phyloP scores from a whole-genome alignment of 495 filamentous ascomycete genomes.

The Xylaria grammica region DNA sequence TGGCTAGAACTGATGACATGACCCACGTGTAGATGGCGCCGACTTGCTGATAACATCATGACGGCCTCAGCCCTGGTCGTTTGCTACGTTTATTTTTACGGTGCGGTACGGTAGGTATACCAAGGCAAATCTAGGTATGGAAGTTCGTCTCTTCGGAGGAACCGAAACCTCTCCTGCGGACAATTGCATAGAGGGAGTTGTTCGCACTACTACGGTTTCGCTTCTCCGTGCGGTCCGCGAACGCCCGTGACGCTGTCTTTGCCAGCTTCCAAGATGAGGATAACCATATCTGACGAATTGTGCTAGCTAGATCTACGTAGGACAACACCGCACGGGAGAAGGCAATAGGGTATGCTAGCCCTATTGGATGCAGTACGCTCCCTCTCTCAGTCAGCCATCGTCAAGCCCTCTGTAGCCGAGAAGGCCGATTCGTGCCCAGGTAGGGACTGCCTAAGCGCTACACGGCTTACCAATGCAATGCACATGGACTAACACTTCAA shows the following conservation, averaged over 20 bases:
- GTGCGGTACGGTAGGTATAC: no score
- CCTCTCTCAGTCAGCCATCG: not conserved
- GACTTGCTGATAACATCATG: conserved; percentile 3
- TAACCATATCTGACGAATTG: not conserved
- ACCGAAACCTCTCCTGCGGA: no score
- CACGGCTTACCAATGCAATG: no score
- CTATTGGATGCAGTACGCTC: not conserved
- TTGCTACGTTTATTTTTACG: not conserved
- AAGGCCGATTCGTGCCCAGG: no score
- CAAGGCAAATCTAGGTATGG: no score
- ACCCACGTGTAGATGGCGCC: not conserved
- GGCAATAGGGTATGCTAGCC: no score
- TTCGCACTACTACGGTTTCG: not conserved
- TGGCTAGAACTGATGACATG: conserved; percentile 3
- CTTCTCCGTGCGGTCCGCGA: not conserved
- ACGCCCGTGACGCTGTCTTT: not conserved
- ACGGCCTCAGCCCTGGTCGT: not conserved
- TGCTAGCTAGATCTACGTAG: conserved; percentile 2
- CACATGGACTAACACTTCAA: not conserved
- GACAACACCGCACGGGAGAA: no score
- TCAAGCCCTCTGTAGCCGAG: no score
- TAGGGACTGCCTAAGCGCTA: no score
- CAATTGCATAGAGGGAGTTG: not conserved
- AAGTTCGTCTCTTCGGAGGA: no score
- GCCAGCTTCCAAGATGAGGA: not conserved